Percentiles rank a stretch among this genome's conserved stretches.
phyloP scores from a whole-genome alignment of 495 filamentous ascomycete genomes.

The Chaetomidium leptoderma region DNA sequence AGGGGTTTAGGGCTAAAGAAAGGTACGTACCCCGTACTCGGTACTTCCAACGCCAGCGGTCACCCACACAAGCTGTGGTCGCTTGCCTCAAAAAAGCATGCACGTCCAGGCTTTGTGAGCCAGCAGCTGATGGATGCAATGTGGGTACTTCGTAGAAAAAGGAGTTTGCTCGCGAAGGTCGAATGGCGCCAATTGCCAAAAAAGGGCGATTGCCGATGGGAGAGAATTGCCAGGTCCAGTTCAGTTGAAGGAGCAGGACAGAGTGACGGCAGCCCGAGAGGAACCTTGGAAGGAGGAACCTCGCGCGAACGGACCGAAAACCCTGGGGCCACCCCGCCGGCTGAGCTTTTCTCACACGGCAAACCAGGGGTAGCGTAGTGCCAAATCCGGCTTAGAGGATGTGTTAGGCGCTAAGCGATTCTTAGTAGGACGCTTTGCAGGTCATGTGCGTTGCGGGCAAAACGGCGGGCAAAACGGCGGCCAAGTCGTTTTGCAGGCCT shows the following conservation, averaged over 20 bases:
- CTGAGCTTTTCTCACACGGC: conserved; percentile 3
- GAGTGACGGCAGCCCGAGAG: neutral
- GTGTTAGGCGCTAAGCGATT: conserved; percentile 5
- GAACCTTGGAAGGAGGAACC: neutral
- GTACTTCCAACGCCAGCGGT: neutral
- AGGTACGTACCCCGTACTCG: conserved; percentile 8
- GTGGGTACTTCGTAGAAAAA: too few relatives aligned
- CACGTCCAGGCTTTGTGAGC: neutral
- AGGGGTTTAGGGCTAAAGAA: conserved; percentile 7
- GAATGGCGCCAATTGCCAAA: neutral
- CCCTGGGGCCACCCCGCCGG: conserved; percentile 6
- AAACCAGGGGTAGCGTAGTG: conserved; percentile 3
- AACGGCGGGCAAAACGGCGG: conserved; percentile 19
- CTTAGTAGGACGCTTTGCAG: conserved; percentile 4
- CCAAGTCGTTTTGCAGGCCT: neutral
- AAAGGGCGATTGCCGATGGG: neutral
- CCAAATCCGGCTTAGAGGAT: neutral
- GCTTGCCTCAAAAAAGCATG: too few relatives aligned
- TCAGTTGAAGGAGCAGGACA: too few relatives aligned
- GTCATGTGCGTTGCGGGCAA: conserved; percentile 27
- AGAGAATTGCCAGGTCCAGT: neutral
- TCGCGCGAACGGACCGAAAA: conserved; percentile 25
- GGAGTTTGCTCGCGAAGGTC: too few relatives aligned
- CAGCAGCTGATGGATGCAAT: neutral
- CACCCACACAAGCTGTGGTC: neutral